Evolutionary conservation across 345 rosid genomes (phyloP).

Genomic region (Populus pruinosa): DNA sequence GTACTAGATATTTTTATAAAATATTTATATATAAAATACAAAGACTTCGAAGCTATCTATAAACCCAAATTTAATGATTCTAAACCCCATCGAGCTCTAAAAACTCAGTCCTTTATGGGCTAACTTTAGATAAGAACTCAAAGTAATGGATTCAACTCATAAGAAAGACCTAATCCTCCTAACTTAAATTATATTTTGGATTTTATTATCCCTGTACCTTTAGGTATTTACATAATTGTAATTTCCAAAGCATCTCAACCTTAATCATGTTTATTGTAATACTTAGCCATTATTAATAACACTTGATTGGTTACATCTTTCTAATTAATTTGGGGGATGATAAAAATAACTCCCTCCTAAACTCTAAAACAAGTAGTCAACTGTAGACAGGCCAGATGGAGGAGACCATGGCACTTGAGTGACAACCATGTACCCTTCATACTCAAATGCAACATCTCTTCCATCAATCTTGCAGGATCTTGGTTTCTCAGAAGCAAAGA

Average conservation of each 20-base stretch:
- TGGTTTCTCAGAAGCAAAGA: slow-evolving; percentile 64
- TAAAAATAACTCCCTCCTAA: background rate
- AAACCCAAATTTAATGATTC: too few species aligned
- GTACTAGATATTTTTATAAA: too few species aligned
- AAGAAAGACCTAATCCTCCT: too few species aligned
- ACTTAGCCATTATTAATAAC: background rate
- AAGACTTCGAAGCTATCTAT: fast-evolving
- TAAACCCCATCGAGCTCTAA: too few species aligned
- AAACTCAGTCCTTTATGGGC: too few species aligned
- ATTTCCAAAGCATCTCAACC: too few species aligned
- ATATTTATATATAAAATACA: too few species aligned
- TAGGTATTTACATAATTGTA: too few species aligned
- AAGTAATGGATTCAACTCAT: too few species aligned
- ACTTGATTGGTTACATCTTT: background rate
- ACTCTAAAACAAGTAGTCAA: slow-evolving; percentile 56
- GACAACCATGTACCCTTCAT: slow-evolving; percentile 44
- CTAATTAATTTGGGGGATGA: background rate
- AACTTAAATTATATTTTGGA: too few species aligned
- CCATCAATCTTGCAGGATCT: slow-evolving; percentile 60
- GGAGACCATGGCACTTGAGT: slow-evolving; percentile 66
- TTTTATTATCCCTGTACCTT: too few species aligned
- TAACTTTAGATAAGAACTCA: too few species aligned
- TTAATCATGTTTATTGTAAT: background rate
- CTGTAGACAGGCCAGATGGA: slow-evolving; percentile 37
- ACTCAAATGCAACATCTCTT: slow-evolving; percentile 49